Evolutionary conservation across 2,329 filamentous ascomycete genomes (phyloP).

Genomic region (Microsporum canis): DNA sequence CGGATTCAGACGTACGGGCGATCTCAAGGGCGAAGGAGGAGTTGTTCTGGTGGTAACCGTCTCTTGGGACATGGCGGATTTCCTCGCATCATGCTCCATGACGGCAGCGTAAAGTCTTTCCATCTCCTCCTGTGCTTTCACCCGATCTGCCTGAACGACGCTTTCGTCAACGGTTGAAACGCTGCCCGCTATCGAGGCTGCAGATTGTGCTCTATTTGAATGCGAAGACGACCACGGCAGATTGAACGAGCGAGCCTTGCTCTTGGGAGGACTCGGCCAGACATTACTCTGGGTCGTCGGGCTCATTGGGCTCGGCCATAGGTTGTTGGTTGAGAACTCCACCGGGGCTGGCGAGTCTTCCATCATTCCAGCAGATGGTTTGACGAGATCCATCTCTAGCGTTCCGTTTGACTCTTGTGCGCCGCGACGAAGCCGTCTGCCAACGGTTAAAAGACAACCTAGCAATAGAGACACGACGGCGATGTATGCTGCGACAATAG

Average conservation of each 20-base stretch:
- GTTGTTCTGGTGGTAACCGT: conserved; percentile 9
- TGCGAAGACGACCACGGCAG: conserved; percentile 31
- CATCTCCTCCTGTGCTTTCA: conserved; percentile 68
- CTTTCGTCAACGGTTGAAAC: conserved; percentile 64
- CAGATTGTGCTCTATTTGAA: conserved; percentile 25
- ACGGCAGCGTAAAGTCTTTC: conserved; percentile 86
- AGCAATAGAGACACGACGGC: conserved; percentile 64
- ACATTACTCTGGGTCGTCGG: conserved; percentile 14
- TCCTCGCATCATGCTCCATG: conserved; percentile 67
- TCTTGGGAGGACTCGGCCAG: conserved; percentile 28
- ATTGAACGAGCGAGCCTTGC: conserved; percentile 23
- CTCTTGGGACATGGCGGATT: conserved; percentile 20
- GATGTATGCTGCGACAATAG: conserved; percentile 73
- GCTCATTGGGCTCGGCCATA: conserved; percentile 15
- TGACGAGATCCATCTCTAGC: conserved; percentile 49
- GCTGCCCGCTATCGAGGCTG: conserved; percentile 44
- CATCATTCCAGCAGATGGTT: conserved; percentile 22
- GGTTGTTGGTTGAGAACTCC: background rate
- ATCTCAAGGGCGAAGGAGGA: conserved; percentile 23
- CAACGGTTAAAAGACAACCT: conserved; percentile 50
- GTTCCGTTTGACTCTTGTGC: conserved; percentile 42
- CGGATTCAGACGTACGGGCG: conserved; percentile 19
- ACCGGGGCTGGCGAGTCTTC: conserved; percentile 24
- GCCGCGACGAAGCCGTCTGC: conserved; percentile 44
- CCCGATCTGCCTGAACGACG: conserved; percentile 62